Evolutionary conservation across 192 early-diverging fungal genomes (phyloP).

Genomic region (Coemansia sp.): DNA sequence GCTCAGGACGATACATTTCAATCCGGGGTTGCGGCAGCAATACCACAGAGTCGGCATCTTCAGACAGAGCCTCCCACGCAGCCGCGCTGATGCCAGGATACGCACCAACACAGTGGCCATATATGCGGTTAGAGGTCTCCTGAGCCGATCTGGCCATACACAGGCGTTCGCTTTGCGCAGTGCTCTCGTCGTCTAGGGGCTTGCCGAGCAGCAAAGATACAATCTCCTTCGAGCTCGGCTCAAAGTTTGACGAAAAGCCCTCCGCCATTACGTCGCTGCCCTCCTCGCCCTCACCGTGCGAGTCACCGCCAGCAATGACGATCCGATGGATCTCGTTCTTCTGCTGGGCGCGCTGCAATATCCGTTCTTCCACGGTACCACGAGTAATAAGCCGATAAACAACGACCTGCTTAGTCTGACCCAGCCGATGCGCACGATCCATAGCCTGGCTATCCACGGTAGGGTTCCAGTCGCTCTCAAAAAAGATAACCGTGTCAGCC

Average conservation of each 20-base stretch:
- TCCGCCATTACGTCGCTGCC: constrained; percentile 16
- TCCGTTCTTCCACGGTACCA: constrained; percentile 82
- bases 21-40: constrained; percentile 35
- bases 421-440: constrained; percentile 86
- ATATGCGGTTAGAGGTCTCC: constrained; percentile 49
- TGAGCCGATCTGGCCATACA: constrained; percentile 46
- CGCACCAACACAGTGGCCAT: constrained; percentile 24
- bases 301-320: constrained; percentile 91
- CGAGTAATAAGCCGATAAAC: constrained; percentile 85
- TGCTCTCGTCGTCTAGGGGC: constrained; percentile 45
- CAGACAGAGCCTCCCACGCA: constrained; percentile 1
- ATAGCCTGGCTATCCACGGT: constrained; percentile 92
- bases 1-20: constrained; percentile 5
- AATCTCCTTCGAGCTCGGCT: constrained; percentile 90
- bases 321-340: constrained; percentile 96
- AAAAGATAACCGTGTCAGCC: constrained; percentile 88
- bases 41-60: constrained; percentile 21
- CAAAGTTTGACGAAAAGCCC: constrained; percentile 59
- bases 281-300: constrained; percentile 57
- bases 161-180: constrained; percentile 29
- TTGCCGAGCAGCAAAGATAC: constrained; percentile 85
- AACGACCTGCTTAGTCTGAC: constrained; percentile 84
- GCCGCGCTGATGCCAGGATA: constrained; percentile 28
- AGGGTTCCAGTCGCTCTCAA: constrained; percentile 90
- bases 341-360: constrained; percentile 78